Conservation (phyloP, 352 stramenopile genomes). For the Globisporangium spinosum region DNA sequence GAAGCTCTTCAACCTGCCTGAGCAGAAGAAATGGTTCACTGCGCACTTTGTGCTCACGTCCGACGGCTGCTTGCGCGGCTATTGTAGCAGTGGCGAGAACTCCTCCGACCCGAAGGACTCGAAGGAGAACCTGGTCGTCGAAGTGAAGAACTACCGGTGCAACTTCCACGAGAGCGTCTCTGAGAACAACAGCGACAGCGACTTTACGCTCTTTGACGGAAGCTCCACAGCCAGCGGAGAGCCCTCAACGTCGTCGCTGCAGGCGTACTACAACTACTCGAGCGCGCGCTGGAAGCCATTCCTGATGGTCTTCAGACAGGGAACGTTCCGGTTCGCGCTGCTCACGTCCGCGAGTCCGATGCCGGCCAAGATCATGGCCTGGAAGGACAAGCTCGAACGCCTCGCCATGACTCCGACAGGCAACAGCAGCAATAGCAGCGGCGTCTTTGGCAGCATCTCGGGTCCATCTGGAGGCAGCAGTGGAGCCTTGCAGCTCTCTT, state of each 20-base stretch:
- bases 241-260: neutral
- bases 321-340: conserved; percentile 50
- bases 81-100: neutral
- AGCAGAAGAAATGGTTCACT: conserved; percentile 48
- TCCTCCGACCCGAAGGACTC: neutral
- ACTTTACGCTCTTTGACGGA: conserved; percentile 7
- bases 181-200: conserved; percentile 1
- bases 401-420: conserved; percentile 16
- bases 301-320: conserved; percentile 52
- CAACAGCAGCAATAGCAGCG: neutral
- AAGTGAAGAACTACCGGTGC: conserved; percentile 49
- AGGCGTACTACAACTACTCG: conserved; percentile 24
- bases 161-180: conserved; percentile 36
- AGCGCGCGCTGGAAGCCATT: conserved; percentile 40
- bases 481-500: neutral
- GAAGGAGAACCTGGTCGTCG: conserved; percentile 34
- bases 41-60: conserved; percentile 42
- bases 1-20: conserved; percentile 48
- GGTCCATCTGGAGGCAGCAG: neutral
- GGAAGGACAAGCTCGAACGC: conserved; percentile 56
- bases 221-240: neutral
- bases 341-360: conserved; percentile 40
- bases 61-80: conserved; percentile 44
- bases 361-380: conserved; percentile 40
- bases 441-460: conserved; percentile 14